Evolutionary conservation across 805 yeast genomes (phyloP).

Genomic region (Kodamaea fukazawae): DNA sequence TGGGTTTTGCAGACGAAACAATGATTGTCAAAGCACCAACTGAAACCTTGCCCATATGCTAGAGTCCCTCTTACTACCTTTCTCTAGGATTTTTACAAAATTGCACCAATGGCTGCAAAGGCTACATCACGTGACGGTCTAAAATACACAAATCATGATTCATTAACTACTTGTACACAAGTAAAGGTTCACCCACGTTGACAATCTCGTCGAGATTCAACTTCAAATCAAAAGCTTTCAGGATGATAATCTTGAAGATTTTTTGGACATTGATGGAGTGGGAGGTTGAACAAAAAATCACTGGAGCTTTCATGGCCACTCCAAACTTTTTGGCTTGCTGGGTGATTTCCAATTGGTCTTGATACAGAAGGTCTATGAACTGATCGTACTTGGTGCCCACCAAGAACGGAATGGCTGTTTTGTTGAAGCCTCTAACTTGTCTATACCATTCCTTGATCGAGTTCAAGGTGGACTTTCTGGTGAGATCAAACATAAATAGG

Average conservation of each 20-base stretch:
- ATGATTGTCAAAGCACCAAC: too few species aligned
- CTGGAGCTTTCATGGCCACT: slow-evolving; percentile 79
- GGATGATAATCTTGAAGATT: slow-evolving; percentile 84
- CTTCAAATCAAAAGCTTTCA: slow-evolving; percentile 85
- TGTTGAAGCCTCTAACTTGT: slow-evolving; percentile 84
- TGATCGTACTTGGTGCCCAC: slow-evolving; percentile 93
- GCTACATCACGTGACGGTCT: neutral
- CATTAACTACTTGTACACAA: slow-evolving; percentile 50
- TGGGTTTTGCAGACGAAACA: too few species aligned
- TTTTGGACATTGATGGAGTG: slow-evolving; percentile 92
- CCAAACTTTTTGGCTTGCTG: slow-evolving; percentile 82
- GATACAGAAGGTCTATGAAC: slow-evolving; percentile 73
- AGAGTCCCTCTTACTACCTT: too few species aligned
- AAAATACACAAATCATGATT: neutral
- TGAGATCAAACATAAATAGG: slow-evolving; percentile 82
- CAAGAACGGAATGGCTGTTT: slow-evolving; percentile 84
- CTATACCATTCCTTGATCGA: slow-evolving; percentile 95
- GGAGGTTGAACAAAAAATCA: slow-evolving; percentile 86
- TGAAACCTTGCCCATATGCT: too few species aligned
- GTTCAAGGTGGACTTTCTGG: slow-evolving; percentile 79
- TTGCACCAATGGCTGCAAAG: too few species aligned
- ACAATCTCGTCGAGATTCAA: slow-evolving; percentile 80
- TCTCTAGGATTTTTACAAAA: too few species aligned
- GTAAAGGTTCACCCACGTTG: slow-evolving; percentile 87
- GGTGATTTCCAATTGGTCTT: slow-evolving; percentile 82